Conservation (phyloP, 2,329 filamentous ascomycete genomes). For the Trichoderma afroharzianum region DNA sequence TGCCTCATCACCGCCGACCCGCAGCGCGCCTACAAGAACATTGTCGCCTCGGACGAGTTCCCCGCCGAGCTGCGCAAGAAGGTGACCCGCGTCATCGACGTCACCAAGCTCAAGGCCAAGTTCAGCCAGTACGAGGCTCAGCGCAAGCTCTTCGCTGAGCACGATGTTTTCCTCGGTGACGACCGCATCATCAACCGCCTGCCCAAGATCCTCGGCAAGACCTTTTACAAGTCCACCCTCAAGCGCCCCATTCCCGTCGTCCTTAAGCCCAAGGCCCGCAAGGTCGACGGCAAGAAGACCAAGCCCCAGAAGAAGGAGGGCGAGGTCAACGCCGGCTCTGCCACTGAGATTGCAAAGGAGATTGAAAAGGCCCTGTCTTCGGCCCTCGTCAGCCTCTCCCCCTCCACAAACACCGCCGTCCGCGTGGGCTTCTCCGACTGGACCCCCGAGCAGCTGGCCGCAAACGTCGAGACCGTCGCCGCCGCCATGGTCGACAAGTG, state of each 20-base stretch:
- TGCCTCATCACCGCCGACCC: conserved; percentile 81
- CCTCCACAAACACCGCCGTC: conserved; percentile 75
- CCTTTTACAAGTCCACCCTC: conserved; percentile 77
- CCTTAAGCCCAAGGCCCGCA: conserved; percentile 60
- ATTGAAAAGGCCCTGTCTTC: conserved; percentile 72
- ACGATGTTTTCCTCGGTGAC: conserved; percentile 92
- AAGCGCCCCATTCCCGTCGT: conserved; percentile 86
- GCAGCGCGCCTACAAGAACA: conserved; percentile 86
- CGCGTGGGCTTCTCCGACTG: conserved; percentile 74
- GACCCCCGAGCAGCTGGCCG: conserved; percentile 69
- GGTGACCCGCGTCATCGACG: conserved; percentile 74
- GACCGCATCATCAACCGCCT: conserved; percentile 75
- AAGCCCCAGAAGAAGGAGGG: conserved; percentile 53
- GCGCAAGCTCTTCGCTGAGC: conserved; percentile 76
- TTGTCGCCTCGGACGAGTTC: conserved; percentile 71
- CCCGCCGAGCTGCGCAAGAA: conserved; percentile 62
- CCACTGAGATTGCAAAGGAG: conserved; percentile 71
- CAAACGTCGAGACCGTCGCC: conserved; percentile 74
- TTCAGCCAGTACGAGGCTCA: conserved; percentile 86
- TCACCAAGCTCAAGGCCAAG: conserved; percentile 75
- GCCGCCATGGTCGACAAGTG: conserved; percentile 70
- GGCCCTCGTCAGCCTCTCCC: conserved; percentile 76
- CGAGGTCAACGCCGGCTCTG: conserved; percentile 47
- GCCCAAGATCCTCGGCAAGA: conserved; percentile 79
- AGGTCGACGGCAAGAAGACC: conserved; percentile 55